phyloP scores from a whole-genome alignment of 768 basidiomycete species.

The Russula dissimulans region DNA sequence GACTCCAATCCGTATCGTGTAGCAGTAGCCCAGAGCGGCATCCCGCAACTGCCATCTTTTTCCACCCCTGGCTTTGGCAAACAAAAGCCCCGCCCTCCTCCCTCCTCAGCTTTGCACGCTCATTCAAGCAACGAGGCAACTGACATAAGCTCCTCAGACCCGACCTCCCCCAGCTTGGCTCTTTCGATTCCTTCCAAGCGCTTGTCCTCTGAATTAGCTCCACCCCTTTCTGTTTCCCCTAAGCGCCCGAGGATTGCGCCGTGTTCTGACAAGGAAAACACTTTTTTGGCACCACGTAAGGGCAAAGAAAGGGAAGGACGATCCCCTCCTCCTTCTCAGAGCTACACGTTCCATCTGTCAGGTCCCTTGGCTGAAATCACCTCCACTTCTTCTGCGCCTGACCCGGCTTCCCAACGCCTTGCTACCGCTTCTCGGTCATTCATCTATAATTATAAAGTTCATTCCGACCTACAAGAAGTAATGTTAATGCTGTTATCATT shows the following conservation, averaged over 20 bases:
- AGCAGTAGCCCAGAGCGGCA: neutral
- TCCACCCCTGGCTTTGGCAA: constrained; percentile 11
- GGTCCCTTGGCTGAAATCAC: neutral
- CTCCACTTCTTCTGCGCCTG: neutral
- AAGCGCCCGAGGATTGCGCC: constrained; percentile 7
- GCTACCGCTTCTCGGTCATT: neutral
- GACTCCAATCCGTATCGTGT: neutral
- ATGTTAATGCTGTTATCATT: neutral
- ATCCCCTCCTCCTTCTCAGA: neutral
- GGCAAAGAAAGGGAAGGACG: constrained; percentile 5
- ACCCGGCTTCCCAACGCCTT: neutral
- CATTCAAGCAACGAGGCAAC: constrained; percentile 10
- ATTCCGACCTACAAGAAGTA: constrained; percentile 9
- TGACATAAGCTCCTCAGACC: constrained; percentile 12
- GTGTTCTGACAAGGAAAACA: constrained; percentile 7
- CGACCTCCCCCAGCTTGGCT: constrained; percentile 1
- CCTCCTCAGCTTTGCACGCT: neutral
- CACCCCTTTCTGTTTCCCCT: neutral
- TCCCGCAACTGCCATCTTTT: constrained; percentile 3
- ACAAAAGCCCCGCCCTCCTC: constrained; percentile 4
- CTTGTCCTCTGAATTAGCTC: neutral
- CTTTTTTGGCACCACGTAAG: neutral
- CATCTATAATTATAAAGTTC: neutral
- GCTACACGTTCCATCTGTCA: neutral
- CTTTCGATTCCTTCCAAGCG: constrained; percentile 10